Conservation (phyloP, 192 early-diverging fungal genomes). For the Coemansia sp. region DNA sequence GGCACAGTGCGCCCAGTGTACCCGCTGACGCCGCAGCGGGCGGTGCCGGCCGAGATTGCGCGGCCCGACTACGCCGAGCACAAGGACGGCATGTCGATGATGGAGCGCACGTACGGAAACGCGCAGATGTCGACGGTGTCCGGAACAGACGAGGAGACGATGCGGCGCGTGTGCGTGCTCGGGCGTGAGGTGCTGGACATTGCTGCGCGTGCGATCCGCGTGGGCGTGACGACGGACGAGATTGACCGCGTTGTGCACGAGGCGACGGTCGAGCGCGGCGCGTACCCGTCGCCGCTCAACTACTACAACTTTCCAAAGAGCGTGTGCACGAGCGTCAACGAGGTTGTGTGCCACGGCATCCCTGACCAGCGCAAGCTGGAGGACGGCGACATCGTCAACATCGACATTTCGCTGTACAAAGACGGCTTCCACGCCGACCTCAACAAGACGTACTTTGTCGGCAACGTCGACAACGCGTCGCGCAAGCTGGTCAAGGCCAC, state of each 20-base stretch:
- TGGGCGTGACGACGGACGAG: conserved; percentile 92
- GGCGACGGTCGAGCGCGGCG: conserved; percentile 84
- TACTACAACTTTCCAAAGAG: conserved; percentile 97
- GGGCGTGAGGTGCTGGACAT: conserved; percentile 88
- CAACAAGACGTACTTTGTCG: conserved; percentile 91
- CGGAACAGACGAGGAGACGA: conserved; percentile 70
- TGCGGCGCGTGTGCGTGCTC: conserved; percentile 78
- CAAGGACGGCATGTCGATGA: conserved; percentile 64
- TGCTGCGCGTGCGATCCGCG: conserved; percentile 73
- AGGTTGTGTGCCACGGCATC: conserved; percentile 98
- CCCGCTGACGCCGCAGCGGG: conserved; percentile 67
- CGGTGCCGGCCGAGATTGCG: conserved; percentile 64
- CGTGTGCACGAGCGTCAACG: conserved; percentile 85
- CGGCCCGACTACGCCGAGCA: conserved; percentile 70
- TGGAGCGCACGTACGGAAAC: conserved; percentile 72
- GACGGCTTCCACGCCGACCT: conserved; percentile 95
- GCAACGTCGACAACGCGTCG: conserved; percentile 77
- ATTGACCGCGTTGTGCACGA: conserved; percentile 96
- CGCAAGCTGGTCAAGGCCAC: conserved; percentile 76
- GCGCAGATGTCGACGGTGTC: conserved; percentile 70
- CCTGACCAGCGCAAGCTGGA: conserved; percentile 89
- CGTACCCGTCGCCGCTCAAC: conserved; percentile 96
- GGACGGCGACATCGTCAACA: conserved; percentile 96
- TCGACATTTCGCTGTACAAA: conserved; percentile 87
- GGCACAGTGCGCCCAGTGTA: conserved; percentile 71